Conservation (phyloP, 2,329 filamentous ascomycete species). For the Neodidymelliopsis sp. region DNA sequence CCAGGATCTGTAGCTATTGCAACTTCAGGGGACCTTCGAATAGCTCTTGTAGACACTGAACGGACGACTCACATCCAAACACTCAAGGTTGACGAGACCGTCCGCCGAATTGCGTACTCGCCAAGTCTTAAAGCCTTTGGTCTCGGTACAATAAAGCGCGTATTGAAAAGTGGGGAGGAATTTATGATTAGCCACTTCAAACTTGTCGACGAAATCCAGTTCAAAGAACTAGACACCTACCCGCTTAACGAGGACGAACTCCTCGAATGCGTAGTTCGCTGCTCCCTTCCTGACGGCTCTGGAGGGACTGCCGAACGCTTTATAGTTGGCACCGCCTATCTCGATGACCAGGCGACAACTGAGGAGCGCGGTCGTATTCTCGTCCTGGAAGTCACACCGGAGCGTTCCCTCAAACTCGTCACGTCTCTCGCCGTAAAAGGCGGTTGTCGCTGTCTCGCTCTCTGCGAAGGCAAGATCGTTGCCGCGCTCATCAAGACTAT, state of each 20-base stretch:
- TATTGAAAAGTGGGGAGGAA: conserved; percentile 75
- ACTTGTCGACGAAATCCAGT: conserved; percentile 88
- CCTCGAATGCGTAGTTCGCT: conserved; percentile 82
- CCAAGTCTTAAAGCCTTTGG: conserved; percentile 80
- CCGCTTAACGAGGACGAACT: conserved; percentile 73
- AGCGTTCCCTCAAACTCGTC: conserved; percentile 76
- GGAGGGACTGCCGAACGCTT: conserved; percentile 75
- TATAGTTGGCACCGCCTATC: conserved; percentile 85
- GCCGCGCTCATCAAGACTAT: conserved; percentile 88
- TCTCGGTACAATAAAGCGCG: conserved; percentile 82
- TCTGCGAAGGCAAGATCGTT: conserved; percentile 77
- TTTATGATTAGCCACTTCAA: conserved; percentile 80
- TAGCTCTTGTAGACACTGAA: conserved; percentile 82
- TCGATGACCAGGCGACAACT: conserved; percentile 66
- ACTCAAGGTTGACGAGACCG: conserved; percentile 79
- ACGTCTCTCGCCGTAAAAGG: conserved; percentile 75
- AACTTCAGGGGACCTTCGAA: conserved; percentile 76
- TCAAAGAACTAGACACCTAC: conserved; percentile 78
- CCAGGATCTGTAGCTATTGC: conserved; percentile 83
- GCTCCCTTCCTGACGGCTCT: conserved; percentile 70
- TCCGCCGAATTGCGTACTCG: conserved; percentile 87
- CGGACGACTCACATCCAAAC: conserved; percentile 88
- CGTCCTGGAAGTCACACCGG: conserved; percentile 80
- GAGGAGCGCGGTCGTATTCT: conserved; percentile 76
- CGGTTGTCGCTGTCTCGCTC: conserved; percentile 78